A percentile compares a stretch with the other conserved stretches of the same genome.
These are phyloP conservation scores for Spatholobus suberectus DNA, from an alignment of 306 rosid species.

Conservation along the genomic window DNA sequence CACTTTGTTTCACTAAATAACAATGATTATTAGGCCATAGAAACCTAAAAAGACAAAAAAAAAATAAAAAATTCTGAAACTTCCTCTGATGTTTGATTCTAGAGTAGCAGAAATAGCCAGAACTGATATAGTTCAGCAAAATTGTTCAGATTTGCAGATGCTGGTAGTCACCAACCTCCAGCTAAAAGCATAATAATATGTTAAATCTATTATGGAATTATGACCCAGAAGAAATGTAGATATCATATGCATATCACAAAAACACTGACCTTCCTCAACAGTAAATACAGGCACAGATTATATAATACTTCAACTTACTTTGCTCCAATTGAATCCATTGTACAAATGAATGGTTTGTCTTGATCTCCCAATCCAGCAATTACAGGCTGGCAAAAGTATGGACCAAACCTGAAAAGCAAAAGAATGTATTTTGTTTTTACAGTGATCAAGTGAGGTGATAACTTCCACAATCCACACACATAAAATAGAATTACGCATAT, in stretches of 20 bases:
- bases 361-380: conserved; percentile 13
- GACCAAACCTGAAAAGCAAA: conserved; percentile 19
- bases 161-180: neutral
- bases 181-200: neutral
- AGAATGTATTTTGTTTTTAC: neutral
- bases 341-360: conserved; percentile 20
- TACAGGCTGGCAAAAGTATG: conserved; percentile 26
- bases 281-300: neutral
- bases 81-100: neutral
- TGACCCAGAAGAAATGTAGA: neutral
- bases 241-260: neutral
- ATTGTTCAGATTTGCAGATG: neutral
- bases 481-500: neutral
- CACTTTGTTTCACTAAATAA: neutral
- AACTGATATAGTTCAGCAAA: neutral
- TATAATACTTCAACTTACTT: conserved; percentile 15
- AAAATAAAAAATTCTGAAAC: neutral
- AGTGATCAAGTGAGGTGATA: neutral
- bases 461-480: neutral
- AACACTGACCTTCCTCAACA: neutral
- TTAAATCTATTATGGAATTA: neutral
- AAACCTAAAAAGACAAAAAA: neutral
- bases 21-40: neutral
- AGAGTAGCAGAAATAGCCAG: neutral
- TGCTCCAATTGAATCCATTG: conserved; percentile 18